phyloP scores from a whole-genome alignment of 2,329 filamentous ascomycete species.

The Plenodomus tracheiphilus region DNA sequence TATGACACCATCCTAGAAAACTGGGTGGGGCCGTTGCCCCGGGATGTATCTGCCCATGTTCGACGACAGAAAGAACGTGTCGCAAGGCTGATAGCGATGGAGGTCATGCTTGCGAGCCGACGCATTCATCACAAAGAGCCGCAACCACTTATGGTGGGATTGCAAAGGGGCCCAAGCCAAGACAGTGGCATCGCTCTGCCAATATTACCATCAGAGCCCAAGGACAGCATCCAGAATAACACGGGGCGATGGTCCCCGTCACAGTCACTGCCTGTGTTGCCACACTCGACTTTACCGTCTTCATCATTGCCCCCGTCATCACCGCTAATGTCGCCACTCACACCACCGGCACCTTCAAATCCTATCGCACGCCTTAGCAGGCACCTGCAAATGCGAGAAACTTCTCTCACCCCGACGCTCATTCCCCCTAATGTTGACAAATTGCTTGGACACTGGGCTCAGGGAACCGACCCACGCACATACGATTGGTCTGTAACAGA shows the following conservation, averaged over 20 bases:
- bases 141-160: constrained; percentile 9
- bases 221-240: neutral
- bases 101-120: constrained; percentile 43
- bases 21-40: constrained; percentile 38
- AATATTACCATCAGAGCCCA: constrained; percentile 20
- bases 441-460: constrained; percentile 49
- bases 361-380: constrained; percentile 40
- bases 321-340: constrained; percentile 8
- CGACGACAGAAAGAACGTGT: constrained; percentile 37
- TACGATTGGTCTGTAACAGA: constrained; percentile 49
- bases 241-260: constrained; percentile 1
- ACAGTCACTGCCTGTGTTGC: constrained; percentile 19
- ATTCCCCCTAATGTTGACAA: constrained; percentile 40
- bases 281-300: constrained; percentile 16
- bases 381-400: constrained; percentile 42
- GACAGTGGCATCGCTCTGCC: constrained; percentile 20
- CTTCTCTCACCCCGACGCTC: constrained; percentile 10
- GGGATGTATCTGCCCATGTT: constrained; percentile 23
- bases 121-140: constrained; percentile 15
- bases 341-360: constrained; percentile 3
- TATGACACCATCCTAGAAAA: constrained; percentile 39
- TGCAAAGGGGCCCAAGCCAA: constrained; percentile 11
- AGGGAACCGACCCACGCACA: constrained; percentile 39
- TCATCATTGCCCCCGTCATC: constrained; percentile 16
- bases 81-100: constrained; percentile 41